A percentile compares a stretch with the other conserved stretches of the same genome.
These are phyloP conservation scores for Venturia oleaginea DNA, from an alignment of 2,329 filamentous ascomycete genomes.

Conservation along the genomic window DNA sequence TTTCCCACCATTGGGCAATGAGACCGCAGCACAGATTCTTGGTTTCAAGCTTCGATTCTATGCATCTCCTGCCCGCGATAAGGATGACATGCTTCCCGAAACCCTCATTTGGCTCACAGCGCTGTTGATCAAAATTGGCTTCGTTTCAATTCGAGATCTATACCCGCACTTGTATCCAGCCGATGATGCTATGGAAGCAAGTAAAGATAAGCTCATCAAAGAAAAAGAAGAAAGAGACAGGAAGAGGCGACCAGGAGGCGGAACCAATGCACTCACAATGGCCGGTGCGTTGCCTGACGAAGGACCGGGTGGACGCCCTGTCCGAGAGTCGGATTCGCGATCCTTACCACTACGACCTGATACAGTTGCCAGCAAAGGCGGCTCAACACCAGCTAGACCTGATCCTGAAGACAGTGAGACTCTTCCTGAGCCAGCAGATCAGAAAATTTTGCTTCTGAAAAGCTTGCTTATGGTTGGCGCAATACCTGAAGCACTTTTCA, in stretches of 20 bases:
- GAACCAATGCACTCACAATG: slow-evolving; percentile 74
- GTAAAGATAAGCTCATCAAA: slow-evolving; percentile 61
- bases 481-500: slow-evolving; percentile 83
- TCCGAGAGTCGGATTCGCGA: slow-evolving; percentile 50
- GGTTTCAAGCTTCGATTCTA: slow-evolving; percentile 98
- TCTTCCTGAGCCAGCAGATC: slow-evolving; percentile 58
- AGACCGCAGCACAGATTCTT: slow-evolving; percentile 84
- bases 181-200: slow-evolving; percentile 71
- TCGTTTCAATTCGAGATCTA: slow-evolving; percentile 83
- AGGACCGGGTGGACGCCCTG: slow-evolving; percentile 35
- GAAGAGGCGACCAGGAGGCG: slow-evolving; percentile 58
- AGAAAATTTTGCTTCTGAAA: slow-evolving; percentile 77
- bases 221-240: slow-evolving; percentile 73
- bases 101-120: slow-evolving; percentile 90
- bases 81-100: slow-evolving; percentile 70
- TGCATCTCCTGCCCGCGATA: slow-evolving; percentile 66
- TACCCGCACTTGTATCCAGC: slow-evolving; percentile 85
- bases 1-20: slow-evolving; percentile 75
- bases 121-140: slow-evolving; percentile 91
- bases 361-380: slow-evolving; percentile 15
- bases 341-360: slow-evolving; percentile 16
- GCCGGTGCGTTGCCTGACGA: slow-evolving; percentile 85
- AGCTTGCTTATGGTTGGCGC: slow-evolving; percentile 86
- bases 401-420: slow-evolving; percentile 33
- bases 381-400: slow-evolving; percentile 31